Conservation (phyloP, 148 eudicot genomes). For the Mesembryanthemum crystallinum region DNA sequence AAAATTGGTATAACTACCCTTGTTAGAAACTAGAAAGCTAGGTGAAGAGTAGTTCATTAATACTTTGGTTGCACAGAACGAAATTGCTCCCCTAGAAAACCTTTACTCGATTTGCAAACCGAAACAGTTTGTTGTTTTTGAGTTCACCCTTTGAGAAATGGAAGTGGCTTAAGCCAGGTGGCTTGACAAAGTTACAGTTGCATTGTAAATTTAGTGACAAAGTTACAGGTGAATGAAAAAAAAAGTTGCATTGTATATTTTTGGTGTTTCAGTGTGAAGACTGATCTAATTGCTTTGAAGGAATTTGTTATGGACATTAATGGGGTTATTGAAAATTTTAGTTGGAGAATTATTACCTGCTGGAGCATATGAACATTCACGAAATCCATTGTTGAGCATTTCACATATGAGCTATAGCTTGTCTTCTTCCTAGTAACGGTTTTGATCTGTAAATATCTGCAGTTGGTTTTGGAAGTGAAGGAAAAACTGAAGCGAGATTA, state of each 20-base stretch:
- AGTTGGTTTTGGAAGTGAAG: slow-evolving; percentile 82
- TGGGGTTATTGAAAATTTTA: background rate
- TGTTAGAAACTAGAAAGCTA: too few species aligned
- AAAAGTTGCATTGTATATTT: background rate
- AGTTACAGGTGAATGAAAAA: background rate
- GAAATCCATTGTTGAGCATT: background rate
- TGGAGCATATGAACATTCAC: background rate
- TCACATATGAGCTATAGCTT: background rate
- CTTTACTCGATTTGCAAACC: background rate
- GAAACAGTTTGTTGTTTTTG: background rate
- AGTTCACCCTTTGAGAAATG: background rate
- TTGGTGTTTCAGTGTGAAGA: too few species aligned
- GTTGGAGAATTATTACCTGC: background rate
- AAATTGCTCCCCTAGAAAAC: background rate
- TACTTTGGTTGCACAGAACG: too few species aligned
- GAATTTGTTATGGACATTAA: background rate
- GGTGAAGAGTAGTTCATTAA: too few species aligned
- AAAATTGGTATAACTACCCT: too few species aligned
- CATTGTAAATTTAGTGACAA: too few species aligned
- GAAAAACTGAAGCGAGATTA: slow-evolving; percentile 69
- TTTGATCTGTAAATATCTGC: slow-evolving; percentile 26
- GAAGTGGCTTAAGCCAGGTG: background rate
- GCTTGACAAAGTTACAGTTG: too few species aligned
- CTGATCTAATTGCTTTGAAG: background rate
- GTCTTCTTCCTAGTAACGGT: slow-evolving; percentile 9